Percentiles rank a stretch among this genome's conserved stretches.
Evolutionary conservation across 176 grass and related monocot genomes (phyloP).

Genomic region (Juncus effusus): DNA sequence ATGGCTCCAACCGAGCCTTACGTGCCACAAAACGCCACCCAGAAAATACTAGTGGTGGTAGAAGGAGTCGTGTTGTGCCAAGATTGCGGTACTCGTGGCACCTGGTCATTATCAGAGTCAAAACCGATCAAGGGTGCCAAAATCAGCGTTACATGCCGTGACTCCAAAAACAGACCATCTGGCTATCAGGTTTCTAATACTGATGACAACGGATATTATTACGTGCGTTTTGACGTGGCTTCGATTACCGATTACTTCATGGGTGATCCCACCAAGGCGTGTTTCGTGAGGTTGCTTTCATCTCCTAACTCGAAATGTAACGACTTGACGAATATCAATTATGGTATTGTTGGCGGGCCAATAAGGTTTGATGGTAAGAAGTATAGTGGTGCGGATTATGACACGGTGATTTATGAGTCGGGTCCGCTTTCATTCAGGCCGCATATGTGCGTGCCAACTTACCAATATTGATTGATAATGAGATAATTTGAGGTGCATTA

Average conservation of each 20-base stretch:
- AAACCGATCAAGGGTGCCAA: conserved; percentile 38
- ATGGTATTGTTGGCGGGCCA: conserved; percentile 40
- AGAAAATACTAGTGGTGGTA: conserved; percentile 36
- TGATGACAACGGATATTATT: conserved; percentile 54
- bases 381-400: not conserved
- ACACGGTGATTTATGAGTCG: conserved; percentile 30
- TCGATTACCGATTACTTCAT: not conserved
- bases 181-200: conserved; percentile 7
- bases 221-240: conserved; percentile 32
- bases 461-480: conserved; percentile 16
- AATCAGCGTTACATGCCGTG: conserved; percentile 61
- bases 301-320: conserved; percentile 56
- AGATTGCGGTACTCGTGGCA: conserved; percentile 38
- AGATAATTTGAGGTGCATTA: not conserved
- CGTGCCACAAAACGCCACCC: not conserved
- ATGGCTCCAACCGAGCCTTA: not conserved
- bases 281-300: conserved; percentile 55
- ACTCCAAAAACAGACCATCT: conserved; percentile 50
- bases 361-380: conserved; percentile 50
- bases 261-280: conserved; percentile 41
- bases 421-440: conserved; percentile 63
- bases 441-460: conserved; percentile 26
- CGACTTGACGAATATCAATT: conserved; percentile 47
- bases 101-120: conserved; percentile 38
- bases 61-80: conserved; percentile 61